Base-by-base conservation (phyloP, 2,329 filamentous ascomycete genomes). In the Nothopassalora personata region DNA sequence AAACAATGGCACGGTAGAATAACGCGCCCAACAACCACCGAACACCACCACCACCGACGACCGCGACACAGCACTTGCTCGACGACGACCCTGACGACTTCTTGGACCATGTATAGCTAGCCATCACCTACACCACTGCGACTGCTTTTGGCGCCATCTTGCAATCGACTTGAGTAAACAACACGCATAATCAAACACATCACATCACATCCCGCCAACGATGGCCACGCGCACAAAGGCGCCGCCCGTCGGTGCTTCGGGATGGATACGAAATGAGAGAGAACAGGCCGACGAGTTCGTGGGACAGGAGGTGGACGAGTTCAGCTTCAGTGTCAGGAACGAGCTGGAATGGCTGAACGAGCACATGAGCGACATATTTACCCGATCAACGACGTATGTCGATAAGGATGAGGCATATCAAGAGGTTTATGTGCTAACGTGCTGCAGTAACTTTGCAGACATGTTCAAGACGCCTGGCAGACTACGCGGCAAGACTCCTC, bases 331-430 rank as follows among this genome's bases (percentile, higher is more conserved):
- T 31, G 92, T 90, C 62, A 86, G 90, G 59, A 96, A 97, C 76
- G 94, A 99, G 74, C 80, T 97, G 70, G 92, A 97, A 73, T 99
- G 94, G 94, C 80, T 99, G 68, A 97, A 99, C 71, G 94, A 97
- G 77, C 94, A 99, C 74, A 97, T 99, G 93, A 85, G 86, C 53
- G 91, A 96, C 64, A 90, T 99, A 70, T 96, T 97, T 73, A 88
- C 86, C 69, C 86, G 88, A 68, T 89, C 91, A 71, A 86, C 92
- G 76, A 84, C 91, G 94, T 97, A 84, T 70, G 88, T 58, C 18
- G 33, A 28, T 31, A 4, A 30, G 4, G 27, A n/a, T 18, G 28
- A 13, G 30, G 11, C 8, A 4, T 9, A 8, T n/a, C 13, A 36
- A 27, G n/a, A 30, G 30, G 27, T 18, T 54, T 63, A 45, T 8